These are phyloP conservation scores for Austroboletus novae-zelandiae DNA, from an alignment of 1,284 basidiomycete genomes.

Conservation along the genomic window DNA sequence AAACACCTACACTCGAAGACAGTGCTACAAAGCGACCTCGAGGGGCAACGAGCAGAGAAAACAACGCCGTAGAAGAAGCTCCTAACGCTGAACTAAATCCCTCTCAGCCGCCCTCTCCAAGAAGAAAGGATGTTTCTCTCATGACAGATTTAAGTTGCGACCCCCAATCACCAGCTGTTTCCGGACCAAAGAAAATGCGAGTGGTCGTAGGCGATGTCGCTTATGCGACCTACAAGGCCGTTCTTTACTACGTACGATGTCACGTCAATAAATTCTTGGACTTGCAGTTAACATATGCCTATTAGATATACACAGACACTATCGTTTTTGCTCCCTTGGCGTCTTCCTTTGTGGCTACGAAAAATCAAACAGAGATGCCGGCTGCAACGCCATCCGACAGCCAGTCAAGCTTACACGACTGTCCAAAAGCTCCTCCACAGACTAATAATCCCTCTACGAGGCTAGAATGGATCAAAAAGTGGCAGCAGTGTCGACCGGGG, in stretches of 20 bases:
- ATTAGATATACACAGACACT: constrained; percentile 79
- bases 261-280: background rate
- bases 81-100: constrained; percentile 36
- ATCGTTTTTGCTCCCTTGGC: constrained; percentile 84
- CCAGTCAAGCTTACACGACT: constrained; percentile 33
- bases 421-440: constrained; percentile 13
- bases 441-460: constrained; percentile 42
- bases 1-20: constrained; percentile 11
- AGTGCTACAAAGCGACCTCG: constrained; percentile 5
- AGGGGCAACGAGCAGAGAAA: constrained; percentile 3
- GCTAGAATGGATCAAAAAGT: constrained; percentile 64
- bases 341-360: constrained; percentile 52
- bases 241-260: constrained; percentile 74
- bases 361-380: constrained; percentile 18
- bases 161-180: constrained; percentile 7
- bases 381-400: constrained; percentile 36
- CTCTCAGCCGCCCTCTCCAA: constrained; percentile 34
- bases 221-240: constrained; percentile 79
- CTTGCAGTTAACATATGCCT: constrained; percentile 1
- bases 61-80: constrained; percentile 6
- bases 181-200: constrained; percentile 49
- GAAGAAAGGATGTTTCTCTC: constrained; percentile 23
- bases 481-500: constrained; percentile 56
- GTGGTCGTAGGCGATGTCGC: constrained; percentile 77
- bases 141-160: constrained; percentile 10